Evolutionary conservation across 2,329 filamentous ascomycete genomes (phyloP).

Genomic region (Teratosphaeria nubilosa): DNA sequence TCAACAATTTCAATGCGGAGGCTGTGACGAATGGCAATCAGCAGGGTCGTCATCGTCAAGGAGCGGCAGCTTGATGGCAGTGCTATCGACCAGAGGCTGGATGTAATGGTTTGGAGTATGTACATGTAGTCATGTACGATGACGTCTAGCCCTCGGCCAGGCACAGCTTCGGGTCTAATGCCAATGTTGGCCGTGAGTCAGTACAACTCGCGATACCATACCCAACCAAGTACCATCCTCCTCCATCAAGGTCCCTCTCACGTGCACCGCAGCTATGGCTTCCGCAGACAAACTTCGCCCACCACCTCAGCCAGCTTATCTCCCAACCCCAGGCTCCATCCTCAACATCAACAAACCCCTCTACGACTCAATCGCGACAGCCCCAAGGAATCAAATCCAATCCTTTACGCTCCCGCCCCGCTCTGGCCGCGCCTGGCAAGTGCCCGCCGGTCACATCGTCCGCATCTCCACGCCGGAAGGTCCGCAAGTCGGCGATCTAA

Average conservation of each 20-base stretch:
- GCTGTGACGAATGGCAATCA: not conserved
- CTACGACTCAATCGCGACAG: slow-evolving; percentile 18
- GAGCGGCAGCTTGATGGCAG: not conserved
- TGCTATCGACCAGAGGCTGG: not conserved
- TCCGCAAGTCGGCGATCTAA: slow-evolving; percentile 73
- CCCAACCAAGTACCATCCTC: not conserved
- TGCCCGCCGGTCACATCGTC: slow-evolving; percentile 57
- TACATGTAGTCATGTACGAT: not conserved
- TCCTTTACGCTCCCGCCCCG: slow-evolving; percentile 55
- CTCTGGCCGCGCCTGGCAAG: slow-evolving; percentile 63
- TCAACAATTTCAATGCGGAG: not conserved
- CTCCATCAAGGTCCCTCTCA: not conserved
- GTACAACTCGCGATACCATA: not conserved
- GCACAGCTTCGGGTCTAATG: not conserved
- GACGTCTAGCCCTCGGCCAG: not conserved
- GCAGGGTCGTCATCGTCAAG: not conserved
- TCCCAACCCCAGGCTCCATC: slow-evolving; percentile 19
- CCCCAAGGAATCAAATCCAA: slow-evolving; percentile 12
- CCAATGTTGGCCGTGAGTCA: not conserved
- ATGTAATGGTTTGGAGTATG: not conserved
- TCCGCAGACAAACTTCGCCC: not conserved
- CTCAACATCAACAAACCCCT: slow-evolving; percentile 19
- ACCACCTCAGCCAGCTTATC: slow-evolving; percentile 24
- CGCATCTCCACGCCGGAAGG: slow-evolving; percentile 67
- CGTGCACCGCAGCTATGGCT: slow-evolving; percentile 1